phyloP scores from a whole-genome alignment of 495 filamentous ascomycete genomes.

The Copromyces sp. region DNA sequence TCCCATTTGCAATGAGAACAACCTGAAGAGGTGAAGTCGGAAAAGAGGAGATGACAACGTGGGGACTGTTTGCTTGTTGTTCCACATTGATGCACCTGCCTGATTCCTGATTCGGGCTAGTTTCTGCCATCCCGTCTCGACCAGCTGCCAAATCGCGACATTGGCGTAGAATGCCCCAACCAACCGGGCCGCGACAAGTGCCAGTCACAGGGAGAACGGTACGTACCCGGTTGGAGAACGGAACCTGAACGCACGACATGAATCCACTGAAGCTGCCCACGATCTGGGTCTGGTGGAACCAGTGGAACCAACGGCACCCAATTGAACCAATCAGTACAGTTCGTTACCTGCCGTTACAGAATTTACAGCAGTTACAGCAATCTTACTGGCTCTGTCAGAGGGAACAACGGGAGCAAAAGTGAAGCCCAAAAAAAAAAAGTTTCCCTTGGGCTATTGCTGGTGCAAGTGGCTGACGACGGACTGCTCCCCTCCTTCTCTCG shows the following conservation, averaged over 20 bases:
- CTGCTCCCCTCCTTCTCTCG: slow-evolving; percentile 12
- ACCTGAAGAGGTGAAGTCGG: not conserved
- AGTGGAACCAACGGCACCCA: not conserved
- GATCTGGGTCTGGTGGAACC: slow-evolving; percentile 6
- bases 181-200: not conserved
- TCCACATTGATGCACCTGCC: not conserved
- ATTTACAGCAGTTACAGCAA: not conserved
- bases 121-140: not conserved
- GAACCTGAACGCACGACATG: not conserved
- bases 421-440: not conserved
- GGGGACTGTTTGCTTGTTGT: not conserved
- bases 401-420: not conserved
- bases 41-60: not conserved
- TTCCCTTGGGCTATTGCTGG: not conserved
- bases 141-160: not conserved
- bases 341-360: not conserved
- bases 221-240: not conserved
- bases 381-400: not conserved
- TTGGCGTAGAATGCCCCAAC: not conserved
- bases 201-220: not conserved
- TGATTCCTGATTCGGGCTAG: too few relatives aligned
- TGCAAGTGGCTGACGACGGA: not conserved
- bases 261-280: slow-evolving; percentile 8
- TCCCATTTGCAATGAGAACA: not conserved
- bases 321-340: not conserved